Conservation (phyloP, 1,139 yeast species). For the Debaryomycetaceae sp. region DNA sequence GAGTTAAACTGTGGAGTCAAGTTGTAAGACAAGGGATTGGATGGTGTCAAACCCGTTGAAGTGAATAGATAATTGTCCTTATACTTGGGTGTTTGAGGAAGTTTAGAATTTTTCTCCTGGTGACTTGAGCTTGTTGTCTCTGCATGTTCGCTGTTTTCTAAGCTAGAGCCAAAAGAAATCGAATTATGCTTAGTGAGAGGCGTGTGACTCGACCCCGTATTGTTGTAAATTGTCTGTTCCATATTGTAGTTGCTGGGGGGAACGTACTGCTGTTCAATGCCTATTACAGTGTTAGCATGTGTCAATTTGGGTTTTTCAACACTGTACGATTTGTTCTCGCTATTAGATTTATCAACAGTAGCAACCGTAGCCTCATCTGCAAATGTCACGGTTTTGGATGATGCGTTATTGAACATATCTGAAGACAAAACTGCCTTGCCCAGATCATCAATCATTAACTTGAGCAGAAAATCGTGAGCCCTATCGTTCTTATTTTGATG, state of each 20-base stretch:
- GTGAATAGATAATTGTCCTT: constrained; percentile 30
- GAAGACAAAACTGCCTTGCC: constrained; percentile 44
- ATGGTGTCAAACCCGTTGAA: constrained; percentile 35
- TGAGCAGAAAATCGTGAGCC: constrained; percentile 29
- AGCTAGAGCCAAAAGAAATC: constrained; percentile 12
- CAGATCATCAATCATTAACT: constrained; percentile 40
- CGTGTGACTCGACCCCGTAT: not conserved
- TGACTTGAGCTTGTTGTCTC: not conserved
- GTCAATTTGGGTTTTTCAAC: not conserved
- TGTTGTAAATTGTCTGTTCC: not conserved
- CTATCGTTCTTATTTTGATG: not conserved
- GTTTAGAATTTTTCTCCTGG: constrained; percentile 7
- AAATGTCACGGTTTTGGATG: not conserved
- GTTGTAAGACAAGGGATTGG: constrained; percentile 22
- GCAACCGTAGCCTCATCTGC: not conserved
- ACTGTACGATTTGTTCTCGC: not conserved
- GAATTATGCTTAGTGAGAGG: constrained; percentile 23
- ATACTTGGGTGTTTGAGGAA: constrained; percentile 37
- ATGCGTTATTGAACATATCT: constrained; percentile 13
- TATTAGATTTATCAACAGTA: not conserved
- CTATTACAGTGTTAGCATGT: constrained; percentile 30
- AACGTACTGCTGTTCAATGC: constrained; percentile 22
- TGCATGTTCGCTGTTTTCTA: constrained; percentile 3
- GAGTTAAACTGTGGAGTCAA: constrained; percentile 45
- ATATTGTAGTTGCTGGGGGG: not conserved